Evolutionary conservation across 257 asterid species (phyloP), one percentile per base, ranked within the genome.

Genomic region (Solanum raphanifolium): DNA sequence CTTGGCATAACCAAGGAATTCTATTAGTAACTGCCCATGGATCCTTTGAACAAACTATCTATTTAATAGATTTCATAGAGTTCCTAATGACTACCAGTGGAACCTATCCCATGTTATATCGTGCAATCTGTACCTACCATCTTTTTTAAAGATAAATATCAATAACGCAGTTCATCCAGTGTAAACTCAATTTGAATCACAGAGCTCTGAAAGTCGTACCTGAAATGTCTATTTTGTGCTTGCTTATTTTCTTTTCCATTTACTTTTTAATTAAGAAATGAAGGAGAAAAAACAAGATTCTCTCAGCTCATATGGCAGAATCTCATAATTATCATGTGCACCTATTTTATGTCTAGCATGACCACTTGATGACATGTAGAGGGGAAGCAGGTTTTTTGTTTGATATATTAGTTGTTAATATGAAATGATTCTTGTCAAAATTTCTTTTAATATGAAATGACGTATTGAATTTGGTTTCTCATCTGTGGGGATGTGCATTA

Each of bases 401-500:
- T 84, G 32, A 58, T 84, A 21, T 84, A 13, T 60, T 34, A 35
- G 15, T 23, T 58, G n/a, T 35, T 60, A 60, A 60, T 60, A 32
- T 46, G 25, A 43, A 25, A 79, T 43, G 85, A 27, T 78, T 25
- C 58, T 39, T 39, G 13, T 6, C 34, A 78, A 39, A n/a, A 13
- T 13, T 73, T 73, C 46, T 55, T 5, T 58, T 58, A 11, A 83
- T 58, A 34, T 79, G 38, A 79, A 43, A 46, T 81, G 69, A 18
- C 18, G 2, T 60, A 79, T 81, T 87, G 60, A 79, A 55, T 81
- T 41, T 62, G 71, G 65, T 31, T 72, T 86, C 32, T 86, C 23
- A 5, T 73, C 32, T 73, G 32, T 48, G 55, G 62, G 85, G 89
- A 21, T 52, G 66, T 81, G 83, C 83, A 39, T 89, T 92, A 96